A percentile compares a stretch with the other conserved stretches of the same genome.
phyloP scores from a whole-genome alignment of 164 flowering plant genomes.

The Stephania yunnanensis region DNA sequence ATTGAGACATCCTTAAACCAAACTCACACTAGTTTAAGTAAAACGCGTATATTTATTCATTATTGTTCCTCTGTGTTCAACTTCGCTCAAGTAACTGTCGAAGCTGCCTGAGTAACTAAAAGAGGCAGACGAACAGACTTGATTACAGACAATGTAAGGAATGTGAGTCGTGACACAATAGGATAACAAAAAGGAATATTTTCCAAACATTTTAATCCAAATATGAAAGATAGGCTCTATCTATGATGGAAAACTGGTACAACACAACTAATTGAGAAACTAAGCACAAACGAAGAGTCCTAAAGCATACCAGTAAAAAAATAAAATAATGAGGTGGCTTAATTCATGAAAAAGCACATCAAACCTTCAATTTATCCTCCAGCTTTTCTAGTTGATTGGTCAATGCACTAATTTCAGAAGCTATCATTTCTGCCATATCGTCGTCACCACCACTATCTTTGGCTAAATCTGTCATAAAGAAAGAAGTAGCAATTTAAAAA shows the following conservation, averaged over 20 bases:
- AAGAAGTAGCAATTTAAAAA: background rate
- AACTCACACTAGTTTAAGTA: background rate
- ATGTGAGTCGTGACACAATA: background rate
- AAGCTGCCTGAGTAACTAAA: background rate
- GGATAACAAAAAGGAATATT: background rate
- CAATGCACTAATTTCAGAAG: slow-evolving; percentile 57
- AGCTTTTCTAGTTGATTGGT: slow-evolving; percentile 55
- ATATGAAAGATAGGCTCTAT: background rate
- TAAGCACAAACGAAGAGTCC: background rate
- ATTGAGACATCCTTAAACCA: background rate
- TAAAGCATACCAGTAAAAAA: background rate
- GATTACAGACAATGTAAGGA: background rate
- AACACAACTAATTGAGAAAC: background rate
- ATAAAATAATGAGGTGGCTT: background rate
- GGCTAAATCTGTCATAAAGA: slow-evolving; percentile 51
- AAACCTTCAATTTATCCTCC: slow-evolving; percentile 85
- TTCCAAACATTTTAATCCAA: background rate
- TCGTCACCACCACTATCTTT: slow-evolving; percentile 71
- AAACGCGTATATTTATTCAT: background rate
- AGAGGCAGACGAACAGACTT: background rate
- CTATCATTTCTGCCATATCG: slow-evolving; percentile 95
- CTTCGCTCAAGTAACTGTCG: background rate
- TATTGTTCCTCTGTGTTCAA: background rate
- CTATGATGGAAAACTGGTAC: background rate
- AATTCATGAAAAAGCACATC: background rate